Evolutionary conservation across 352 stramenopile genomes (phyloP), one percentile per base, ranked within the genome.

Genomic region (Plasmopara muralis): DNA sequence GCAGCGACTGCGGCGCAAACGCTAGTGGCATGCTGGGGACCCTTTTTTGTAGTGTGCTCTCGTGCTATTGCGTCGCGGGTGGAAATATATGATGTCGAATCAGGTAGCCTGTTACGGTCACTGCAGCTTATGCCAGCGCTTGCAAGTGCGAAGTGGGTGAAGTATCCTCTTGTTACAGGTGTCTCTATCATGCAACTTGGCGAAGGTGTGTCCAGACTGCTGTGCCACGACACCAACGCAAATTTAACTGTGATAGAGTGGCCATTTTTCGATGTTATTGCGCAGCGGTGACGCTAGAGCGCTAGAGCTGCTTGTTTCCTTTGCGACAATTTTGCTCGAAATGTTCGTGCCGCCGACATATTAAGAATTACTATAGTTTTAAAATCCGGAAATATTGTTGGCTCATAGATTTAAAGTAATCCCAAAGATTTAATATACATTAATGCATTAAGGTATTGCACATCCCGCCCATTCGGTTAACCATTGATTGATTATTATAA

Each of bases 81-180:
- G n/a, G 75, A 85, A 51, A 41, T 85, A 42, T 65, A 74, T 50
- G 75, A 85, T 46, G 55, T 70, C 6, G 25, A 39, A 2, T 83
- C 77, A 3, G 60, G 67, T 4, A 53, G 45, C 6, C 50, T 70
- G 40, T 50, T 89, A 34, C 77, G 81, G 48, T 69, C 74, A 33
- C 44, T 89, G 10, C 47, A 68, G 9, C 53, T 85, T 13, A 45
- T 28, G 18, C 20, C 48, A 18, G 10, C 35, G 7, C 10, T 9
- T 14, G 14, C 15, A 14, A 45, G 16, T 39, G 55, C 40, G 31
- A 12, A 64, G 38, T 70, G 45, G 53, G 46, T 55, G n/a, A 54
- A 68, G 13, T 41, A 62, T 47, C 61, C 60, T 16, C 46, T 78
- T 35, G 34, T 77, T 33, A 66, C 66, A 9, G 70, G 68, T 0